Evolutionary conservation across 805 yeast species (phyloP).

Genomic region (Diddensiella transvaalensis): DNA sequence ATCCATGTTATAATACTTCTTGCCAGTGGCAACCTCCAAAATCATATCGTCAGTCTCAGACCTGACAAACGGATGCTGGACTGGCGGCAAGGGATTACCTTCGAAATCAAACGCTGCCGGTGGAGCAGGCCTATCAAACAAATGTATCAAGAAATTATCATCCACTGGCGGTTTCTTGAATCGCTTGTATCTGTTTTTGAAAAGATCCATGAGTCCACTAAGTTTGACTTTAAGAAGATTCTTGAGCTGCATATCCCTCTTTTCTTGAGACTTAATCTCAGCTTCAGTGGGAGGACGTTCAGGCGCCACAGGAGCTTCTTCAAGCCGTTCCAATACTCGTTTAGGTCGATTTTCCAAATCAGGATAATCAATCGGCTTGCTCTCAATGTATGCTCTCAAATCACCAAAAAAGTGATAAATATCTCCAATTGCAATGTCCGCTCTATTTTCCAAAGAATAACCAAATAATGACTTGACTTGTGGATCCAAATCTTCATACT

Average conservation of each 20-base stretch:
- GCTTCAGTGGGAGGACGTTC: slow-evolving; percentile 39
- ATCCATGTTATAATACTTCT: slow-evolving; percentile 79
- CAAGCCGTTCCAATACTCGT: slow-evolving; percentile 38
- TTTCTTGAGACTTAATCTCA: slow-evolving; percentile 46
- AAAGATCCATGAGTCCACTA: slow-evolving; percentile 83
- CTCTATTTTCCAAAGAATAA: slow-evolving; percentile 45
- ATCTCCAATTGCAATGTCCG: slow-evolving; percentile 44
- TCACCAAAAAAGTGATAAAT: slow-evolving; percentile 48
- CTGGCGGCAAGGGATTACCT: background rate
- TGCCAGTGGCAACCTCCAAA: slow-evolving; percentile 72
- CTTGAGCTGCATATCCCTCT: slow-evolving; percentile 75
- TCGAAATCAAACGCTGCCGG: background rate
- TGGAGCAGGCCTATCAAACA: slow-evolving; percentile 53
- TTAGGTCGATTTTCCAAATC: slow-evolving; percentile 51
- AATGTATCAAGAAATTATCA: slow-evolving; percentile 64
- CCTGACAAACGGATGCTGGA: slow-evolving; percentile 20
- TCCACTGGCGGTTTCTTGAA: slow-evolving; percentile 90
- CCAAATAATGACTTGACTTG: slow-evolving; percentile 60
- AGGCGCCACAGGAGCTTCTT: slow-evolving; percentile 36
- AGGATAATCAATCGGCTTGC: slow-evolving; percentile 70
- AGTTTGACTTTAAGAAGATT: slow-evolving; percentile 81
- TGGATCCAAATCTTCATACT: slow-evolving; percentile 39
- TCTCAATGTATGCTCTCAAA: slow-evolving; percentile 50
- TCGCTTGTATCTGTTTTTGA: slow-evolving; percentile 81
- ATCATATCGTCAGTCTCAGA: slow-evolving; percentile 69